A percentile compares a stretch with the other conserved stretches of the same genome.
Conservation (phyloP, 495 filamentous ascomycete genomes). For the Neurospora pannonica region DNA sequence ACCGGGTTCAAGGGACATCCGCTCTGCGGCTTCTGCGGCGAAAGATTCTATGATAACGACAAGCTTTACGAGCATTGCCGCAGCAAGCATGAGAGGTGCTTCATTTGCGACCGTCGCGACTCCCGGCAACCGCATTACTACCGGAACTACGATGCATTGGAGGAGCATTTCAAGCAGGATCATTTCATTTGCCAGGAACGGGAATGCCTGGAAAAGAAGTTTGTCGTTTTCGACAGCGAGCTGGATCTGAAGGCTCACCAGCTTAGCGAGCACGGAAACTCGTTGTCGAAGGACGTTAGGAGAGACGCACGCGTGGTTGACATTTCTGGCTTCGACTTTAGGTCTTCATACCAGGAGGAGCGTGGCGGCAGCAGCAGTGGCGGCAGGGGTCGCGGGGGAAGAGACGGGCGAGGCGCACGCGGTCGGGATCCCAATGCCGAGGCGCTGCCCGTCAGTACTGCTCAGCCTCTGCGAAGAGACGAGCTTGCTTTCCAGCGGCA, state of each 20-base stretch:
- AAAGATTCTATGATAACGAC: conserved; percentile 91
- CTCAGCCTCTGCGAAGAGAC: conserved; percentile 74
- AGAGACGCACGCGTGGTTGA: conserved; percentile 82
- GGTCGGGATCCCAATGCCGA: conserved; percentile 61
- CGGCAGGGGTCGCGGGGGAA: conserved; percentile 34
- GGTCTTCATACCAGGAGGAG: conserved; percentile 58
- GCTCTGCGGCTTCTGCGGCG: conserved; percentile 83
- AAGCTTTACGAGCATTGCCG: conserved; percentile 90
- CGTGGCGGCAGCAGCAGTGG: conserved; percentile 43
- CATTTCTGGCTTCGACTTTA: conserved; percentile 73
- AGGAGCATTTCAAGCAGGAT: conserved; percentile 74
- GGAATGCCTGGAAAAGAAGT: conserved; percentile 93
- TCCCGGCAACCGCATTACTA: conserved; percentile 75
- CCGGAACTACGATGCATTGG: conserved; percentile 71
- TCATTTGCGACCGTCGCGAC: conserved; percentile 76
- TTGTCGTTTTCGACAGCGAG: conserved; percentile 91
- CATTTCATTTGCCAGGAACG: conserved; percentile 78
- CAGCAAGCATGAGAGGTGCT: conserved; percentile 86
- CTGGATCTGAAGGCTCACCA: conserved; percentile 69
- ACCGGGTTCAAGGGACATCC: conserved; percentile 96
- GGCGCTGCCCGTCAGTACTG: conserved; percentile 63
- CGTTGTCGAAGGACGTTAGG: conserved; percentile 57
- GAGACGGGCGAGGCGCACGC: conserved; percentile 32
- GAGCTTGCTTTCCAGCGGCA: conserved; percentile 90
- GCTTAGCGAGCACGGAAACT: conserved; percentile 25